Evolutionary conservation across 2,329 filamentous ascomycete species (phyloP), one percentile per base, ranked within the genome.

Genomic region (Simplicillium sp.): DNA sequence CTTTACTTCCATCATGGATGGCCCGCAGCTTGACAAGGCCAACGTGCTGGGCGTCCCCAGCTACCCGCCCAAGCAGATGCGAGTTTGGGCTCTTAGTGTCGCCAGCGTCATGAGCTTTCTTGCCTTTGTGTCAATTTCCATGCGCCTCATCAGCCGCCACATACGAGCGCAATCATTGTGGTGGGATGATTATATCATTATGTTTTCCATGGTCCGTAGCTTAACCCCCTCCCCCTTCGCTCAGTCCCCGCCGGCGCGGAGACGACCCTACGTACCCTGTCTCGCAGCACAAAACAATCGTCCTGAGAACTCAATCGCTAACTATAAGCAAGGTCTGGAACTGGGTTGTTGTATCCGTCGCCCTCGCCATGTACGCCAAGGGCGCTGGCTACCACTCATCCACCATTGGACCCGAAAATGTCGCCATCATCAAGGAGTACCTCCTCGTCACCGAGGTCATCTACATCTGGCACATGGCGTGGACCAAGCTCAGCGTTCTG

Each of bases 181-280:
- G 68, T 70, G 66, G 68, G 68, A 71, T 53, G 68, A 71, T 48
- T 71, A 60, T 50, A 58, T 68, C 52, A 67, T 71, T 41, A 41
- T 70, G 0, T 69, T 64, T 39, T 70, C 68, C 1, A 65, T 67
- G 67, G 67, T 70, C 48, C 3, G 36, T 28, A 11, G 7, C 18
- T n/a, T n/a, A n/a, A n/a, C 20, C 18, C 11, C 29, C 36, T 28
- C 36, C 17, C 7, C 11, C 20, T 15, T 11, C n/a, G 18, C 14
- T 9, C 7, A n/a, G n/a, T n/a, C 25, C 16, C 20, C 28, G 3
- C 37, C 11, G 36, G 28, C 14, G 13, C 20, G 3, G 17, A 11
- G 14, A 12, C 31, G 16, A 41, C 14, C 13, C 32, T 17, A 35
- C 40, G 14, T 16, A n/a, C 25, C 3, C 11, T 3, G 15, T 17